Conservation (phyloP, 73 alveolate species). For the Paramecium primaurelia region DNA sequence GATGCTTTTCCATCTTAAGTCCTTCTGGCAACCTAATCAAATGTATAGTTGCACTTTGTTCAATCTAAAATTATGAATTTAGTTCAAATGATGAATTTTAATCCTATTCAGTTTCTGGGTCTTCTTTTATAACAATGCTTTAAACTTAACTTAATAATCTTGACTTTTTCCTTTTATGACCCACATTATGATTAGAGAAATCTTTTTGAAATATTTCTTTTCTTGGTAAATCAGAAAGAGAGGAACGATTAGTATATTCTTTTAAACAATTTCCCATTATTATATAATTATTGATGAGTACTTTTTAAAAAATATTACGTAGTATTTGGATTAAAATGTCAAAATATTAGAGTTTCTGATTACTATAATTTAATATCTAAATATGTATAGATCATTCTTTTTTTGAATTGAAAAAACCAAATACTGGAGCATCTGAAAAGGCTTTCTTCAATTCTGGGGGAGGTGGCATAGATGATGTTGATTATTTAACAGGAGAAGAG, state of each 20-base stretch:
- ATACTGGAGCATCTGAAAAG: background rate
- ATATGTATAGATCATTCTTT: background rate
- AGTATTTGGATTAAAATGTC: background rate
- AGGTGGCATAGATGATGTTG: background rate
- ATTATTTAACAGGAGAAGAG: background rate
- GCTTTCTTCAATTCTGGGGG: constrained; percentile 29
- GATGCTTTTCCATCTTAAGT: background rate
- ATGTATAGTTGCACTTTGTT: background rate
- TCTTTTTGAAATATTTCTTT: background rate
- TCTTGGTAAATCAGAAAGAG: background rate
- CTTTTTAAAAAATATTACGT: background rate
- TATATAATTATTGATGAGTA: background rate
- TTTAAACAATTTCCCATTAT: background rate
- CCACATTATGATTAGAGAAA: background rate
- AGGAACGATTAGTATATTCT: background rate
- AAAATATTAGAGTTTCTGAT: background rate
- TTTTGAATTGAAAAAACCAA: constrained; percentile 14
- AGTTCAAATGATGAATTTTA: background rate
- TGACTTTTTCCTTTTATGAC: background rate
- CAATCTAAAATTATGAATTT: background rate
- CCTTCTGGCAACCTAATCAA: background rate
- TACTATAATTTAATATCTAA: background rate
- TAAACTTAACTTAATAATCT: background rate
- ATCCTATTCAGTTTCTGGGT: background rate
- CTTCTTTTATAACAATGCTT: background rate